A percentile compares a stretch with the other conserved stretches of the same genome.
Conservation (phyloP, 345 rosid genomes). For the Moringa oleifera region DNA sequence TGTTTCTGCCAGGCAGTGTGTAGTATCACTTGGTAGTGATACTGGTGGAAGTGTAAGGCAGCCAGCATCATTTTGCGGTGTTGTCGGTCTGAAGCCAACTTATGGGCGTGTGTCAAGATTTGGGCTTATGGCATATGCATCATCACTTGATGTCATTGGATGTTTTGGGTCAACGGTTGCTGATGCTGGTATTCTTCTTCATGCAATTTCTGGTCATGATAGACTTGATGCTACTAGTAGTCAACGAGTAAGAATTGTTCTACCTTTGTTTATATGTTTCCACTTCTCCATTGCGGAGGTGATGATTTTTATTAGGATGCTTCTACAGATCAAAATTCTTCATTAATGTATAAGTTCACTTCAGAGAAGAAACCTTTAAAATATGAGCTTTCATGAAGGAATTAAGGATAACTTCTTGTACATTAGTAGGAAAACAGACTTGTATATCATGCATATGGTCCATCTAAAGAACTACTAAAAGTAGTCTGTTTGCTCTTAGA, state of each 20-base stretch:
- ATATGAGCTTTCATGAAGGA: not conserved
- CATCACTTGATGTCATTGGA: conserved; percentile 87
- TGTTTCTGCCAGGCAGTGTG: conserved; percentile 87
- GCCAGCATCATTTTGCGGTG: conserved; percentile 94
- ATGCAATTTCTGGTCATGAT: conserved; percentile 79
- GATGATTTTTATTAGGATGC: not conserved
- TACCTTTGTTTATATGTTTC: not conserved
- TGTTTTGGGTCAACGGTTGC: conserved; percentile 85
- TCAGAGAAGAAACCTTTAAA: not conserved
- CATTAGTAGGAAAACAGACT: not conserved
- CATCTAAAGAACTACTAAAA: not conserved
- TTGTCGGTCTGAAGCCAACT: conserved; percentile 90
- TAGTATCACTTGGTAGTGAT: conserved; percentile 91
- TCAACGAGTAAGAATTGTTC: conserved; percentile 43
- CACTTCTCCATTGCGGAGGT: not conserved
- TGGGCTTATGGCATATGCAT: conserved; percentile 95
- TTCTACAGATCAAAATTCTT: not conserved
- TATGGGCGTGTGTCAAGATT: conserved; percentile 95
- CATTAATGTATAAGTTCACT: no score
- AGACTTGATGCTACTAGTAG: conserved; percentile 79
- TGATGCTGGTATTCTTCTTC: conserved; percentile 82
- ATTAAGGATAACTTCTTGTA: not conserved
- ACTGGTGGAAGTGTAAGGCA: conserved; percentile 99
- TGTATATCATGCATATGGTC: not conserved
- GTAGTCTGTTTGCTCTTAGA: not conserved